Evolutionary conservation across 768 basidiomycete genomes (phyloP), one percentile per base, ranked within the genome.

Genomic region (Boletus speciosus): DNA sequence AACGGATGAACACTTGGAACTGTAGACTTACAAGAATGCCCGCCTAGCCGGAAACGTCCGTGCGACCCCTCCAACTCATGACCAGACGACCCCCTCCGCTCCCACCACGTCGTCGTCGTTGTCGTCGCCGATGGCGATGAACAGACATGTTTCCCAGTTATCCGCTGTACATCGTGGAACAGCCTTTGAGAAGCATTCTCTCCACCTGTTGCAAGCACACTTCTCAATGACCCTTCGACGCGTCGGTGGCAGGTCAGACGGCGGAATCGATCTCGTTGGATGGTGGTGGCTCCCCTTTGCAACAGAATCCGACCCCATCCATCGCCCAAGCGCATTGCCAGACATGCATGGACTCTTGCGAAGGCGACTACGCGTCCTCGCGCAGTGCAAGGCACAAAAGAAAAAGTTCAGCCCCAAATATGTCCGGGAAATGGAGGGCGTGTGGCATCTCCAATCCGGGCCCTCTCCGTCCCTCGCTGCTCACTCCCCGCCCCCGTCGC

Each of bases 341-440:
- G 64, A 62, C 48, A 21, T 55, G 1, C 27, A 57, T 15, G 66
- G 62, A 1, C 51, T 63, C 1, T 35, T 43, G 5, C 74, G 82
- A 23, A 72, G 78, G 35, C 78, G 90, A 2, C 61, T 95, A 4
- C 85, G 93, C 49, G 79, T 97, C 10, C 68, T 96, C 21, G 92
- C 80, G 0, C 93, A 96, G 64, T 97, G 94, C 75, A 97, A 97
- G 76, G 92, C 92, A 0, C 90, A 94, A 64, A 86, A 84, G 74
- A 86, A 84, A 71, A 88, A 87, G 66, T 69, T 85, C 36, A 80
- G 89, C 4, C 92, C 93, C 3, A 83, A 84, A 25, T 86, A 86
- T 61, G 81, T 97, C 0, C 83, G 94, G 32, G 94, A 97, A 66
- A 77, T 95, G 73, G 94, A 97, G 66, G 94, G 94, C n/a, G 93